Evolutionary conservation across 2,329 filamentous ascomycete genomes (phyloP).

Genomic region (Fusarium tricinctum): DNA sequence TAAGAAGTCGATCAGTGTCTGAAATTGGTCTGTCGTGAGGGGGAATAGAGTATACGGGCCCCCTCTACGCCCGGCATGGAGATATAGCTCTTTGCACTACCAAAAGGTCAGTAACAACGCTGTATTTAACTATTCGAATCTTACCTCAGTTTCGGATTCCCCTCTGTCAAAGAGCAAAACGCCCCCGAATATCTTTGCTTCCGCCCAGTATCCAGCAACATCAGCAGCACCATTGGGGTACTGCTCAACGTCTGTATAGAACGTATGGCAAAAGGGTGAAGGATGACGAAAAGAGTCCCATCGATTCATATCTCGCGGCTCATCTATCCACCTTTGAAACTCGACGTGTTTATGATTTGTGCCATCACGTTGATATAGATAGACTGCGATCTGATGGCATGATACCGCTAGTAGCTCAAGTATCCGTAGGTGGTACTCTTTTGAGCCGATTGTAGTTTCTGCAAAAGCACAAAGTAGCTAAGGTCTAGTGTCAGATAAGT

Average conservation of each 20-base stretch:
- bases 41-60: conserved; percentile 21
- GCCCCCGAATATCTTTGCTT: conserved; percentile 31
- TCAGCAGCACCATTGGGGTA: conserved; percentile 23
- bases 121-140: not conserved
- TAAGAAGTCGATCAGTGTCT: conserved; percentile 19
- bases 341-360: conserved; percentile 11
- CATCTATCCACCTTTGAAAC: not conserved
- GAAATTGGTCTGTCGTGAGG: conserved; percentile 14
- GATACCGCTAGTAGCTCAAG: conserved; percentile 18
- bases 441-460: not conserved
- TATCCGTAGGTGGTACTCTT: conserved; percentile 6
- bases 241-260: not conserved
- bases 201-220: conserved; percentile 33
- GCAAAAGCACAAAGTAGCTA: conserved; percentile 11
- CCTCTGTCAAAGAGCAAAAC: conserved; percentile 29
- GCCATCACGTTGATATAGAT: not conserved
- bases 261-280: conserved; percentile 1
- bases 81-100: not conserved
- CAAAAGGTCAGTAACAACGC: not conserved
- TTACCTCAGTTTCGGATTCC: conserved; percentile 19
- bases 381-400: conserved; percentile 12
- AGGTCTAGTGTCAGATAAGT: not conserved
- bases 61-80: not conserved
- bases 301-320: not conserved
- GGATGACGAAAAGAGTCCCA: conserved; percentile 3